Conservation (phyloP, 345 rosid genomes). For the Corymbia maculata region DNA sequence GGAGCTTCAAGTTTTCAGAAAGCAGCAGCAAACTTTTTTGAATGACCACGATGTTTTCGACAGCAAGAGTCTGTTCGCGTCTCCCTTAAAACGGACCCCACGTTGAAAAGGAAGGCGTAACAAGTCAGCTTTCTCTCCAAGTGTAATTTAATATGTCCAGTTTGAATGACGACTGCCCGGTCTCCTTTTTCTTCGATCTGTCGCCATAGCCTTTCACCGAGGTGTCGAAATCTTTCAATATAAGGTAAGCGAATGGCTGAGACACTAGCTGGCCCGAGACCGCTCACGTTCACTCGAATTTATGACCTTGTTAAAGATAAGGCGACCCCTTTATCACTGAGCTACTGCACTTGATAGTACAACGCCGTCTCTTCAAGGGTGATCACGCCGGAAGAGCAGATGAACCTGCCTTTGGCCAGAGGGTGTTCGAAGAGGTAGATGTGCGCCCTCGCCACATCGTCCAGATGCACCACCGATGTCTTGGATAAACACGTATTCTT, state of each 20-base stretch:
- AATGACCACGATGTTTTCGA: background rate
- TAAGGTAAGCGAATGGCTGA: background rate
- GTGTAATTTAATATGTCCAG: background rate
- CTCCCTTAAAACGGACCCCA: background rate
- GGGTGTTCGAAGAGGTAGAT: constrained; percentile 36
- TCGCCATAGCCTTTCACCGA: background rate
- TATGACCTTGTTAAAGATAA: background rate
- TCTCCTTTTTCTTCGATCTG: background rate
- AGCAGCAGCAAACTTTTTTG: background rate
- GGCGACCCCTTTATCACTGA: background rate
- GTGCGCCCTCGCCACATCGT: constrained; percentile 44
- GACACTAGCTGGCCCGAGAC: background rate
- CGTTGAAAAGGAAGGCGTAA: background rate
- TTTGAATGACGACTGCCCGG: background rate
- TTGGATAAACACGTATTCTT: background rate
- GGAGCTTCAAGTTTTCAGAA: background rate
- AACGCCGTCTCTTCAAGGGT: constrained; percentile 18
- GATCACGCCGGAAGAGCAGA: constrained; percentile 24
- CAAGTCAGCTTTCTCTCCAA: background rate
- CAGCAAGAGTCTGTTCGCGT: background rate
- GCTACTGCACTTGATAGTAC: background rate
- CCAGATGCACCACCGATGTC: background rate
- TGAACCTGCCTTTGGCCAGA: constrained; percentile 39
- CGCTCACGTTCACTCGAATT: background rate
- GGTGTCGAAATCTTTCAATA: background rate